phyloP scores from a whole-genome alignment of 208 protist genomes.

The Giardia duodenalis region DNA sequence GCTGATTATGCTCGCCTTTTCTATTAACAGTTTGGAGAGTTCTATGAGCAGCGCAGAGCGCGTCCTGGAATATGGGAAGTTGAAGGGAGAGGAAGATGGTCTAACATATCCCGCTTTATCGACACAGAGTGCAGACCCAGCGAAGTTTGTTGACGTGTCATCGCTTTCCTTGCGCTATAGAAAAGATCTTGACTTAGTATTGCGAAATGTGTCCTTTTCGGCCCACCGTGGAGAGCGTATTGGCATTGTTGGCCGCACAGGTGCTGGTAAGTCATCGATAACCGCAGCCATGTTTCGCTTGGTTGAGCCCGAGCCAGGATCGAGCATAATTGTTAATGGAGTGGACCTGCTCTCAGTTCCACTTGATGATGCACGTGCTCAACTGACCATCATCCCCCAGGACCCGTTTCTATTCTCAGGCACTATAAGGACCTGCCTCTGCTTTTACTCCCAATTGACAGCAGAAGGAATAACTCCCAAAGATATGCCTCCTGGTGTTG shows the following conservation, averaged over 20 bases:
- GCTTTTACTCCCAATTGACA: conserved; percentile 24
- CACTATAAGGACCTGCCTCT: conserved; percentile 44
- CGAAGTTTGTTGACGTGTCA: conserved; percentile 28
- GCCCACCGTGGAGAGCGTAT: conserved; percentile 41
- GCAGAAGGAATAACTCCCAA: conserved; percentile 6
- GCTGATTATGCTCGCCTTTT: background rate
- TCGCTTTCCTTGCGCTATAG: conserved; percentile 43
- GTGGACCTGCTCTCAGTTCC: conserved; percentile 34
- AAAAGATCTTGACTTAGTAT: conserved; percentile 30
- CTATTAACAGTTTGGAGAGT: background rate
- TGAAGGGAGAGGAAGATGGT: background rate
- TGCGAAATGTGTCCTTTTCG: conserved; percentile 41
- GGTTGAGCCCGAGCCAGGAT: background rate
- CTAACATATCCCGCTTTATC: background rate
- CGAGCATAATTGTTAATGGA: conserved; percentile 40
- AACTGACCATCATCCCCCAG: conserved; percentile 45
- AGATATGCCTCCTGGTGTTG: background rate
- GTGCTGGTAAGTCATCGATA: conserved; percentile 47
- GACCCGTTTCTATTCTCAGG: conserved; percentile 48
- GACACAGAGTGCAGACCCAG: background rate
- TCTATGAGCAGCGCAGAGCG: background rate
- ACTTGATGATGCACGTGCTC: conserved; percentile 30
- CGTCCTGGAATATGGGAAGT: background rate
- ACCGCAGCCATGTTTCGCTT: conserved; percentile 44
- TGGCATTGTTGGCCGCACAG: conserved; percentile 50